Percentiles rank a stretch among this genome's conserved stretches.
Evolutionary conservation across 345 rosid species (phyloP).

Genomic region (Clausena lansium): DNA sequence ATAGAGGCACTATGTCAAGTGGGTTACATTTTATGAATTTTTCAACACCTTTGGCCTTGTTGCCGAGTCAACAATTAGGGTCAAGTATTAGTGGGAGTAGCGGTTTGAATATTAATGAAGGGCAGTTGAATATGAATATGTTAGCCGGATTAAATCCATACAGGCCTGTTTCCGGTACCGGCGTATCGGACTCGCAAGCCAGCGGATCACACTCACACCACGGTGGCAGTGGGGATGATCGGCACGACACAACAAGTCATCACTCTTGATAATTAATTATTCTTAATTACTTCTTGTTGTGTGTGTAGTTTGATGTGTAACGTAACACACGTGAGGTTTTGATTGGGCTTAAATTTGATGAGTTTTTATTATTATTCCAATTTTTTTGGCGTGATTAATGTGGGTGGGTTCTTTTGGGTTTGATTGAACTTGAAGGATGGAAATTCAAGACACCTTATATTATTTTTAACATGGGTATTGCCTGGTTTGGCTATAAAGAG

Average conservation of each 20-base stretch:
- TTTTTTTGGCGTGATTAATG: constrained; percentile 54
- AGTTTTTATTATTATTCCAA: constrained; percentile 39
- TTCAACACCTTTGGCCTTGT: constrained; percentile 75
- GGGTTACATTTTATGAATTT: constrained; percentile 97
- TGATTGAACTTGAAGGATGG: constrained; percentile 23
- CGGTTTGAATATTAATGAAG: constrained; percentile 40
- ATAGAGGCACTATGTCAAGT: constrained; percentile 72
- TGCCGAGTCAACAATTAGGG: constrained; percentile 75
- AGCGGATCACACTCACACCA: constrained; percentile 72
- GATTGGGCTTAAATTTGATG: constrained; percentile 45
- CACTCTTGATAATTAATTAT: constrained; percentile 20
- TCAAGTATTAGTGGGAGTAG: constrained; percentile 33
- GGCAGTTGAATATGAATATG: constrained; percentile 70
- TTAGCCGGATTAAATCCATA: constrained; percentile 70
- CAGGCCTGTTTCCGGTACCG: constrained; percentile 40
- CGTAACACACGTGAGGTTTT: constrained; percentile 75
- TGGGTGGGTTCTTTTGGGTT: constrained; percentile 37
- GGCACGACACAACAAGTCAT: constrained; percentile 55
- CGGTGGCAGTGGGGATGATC: constrained; percentile 50
- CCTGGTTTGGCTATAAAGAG: constrained; percentile 23
- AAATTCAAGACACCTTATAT: constrained; percentile 2
- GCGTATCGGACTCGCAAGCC: constrained; percentile 63
- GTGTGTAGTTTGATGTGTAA: constrained; percentile 58
- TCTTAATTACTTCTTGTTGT: neutral
- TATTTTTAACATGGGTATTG: constrained; percentile 31